A percentile compares a stretch with the other conserved stretches of the same genome.
Conservation (phyloP, 768 basidiomycete genomes). For the Lactarius hatsudake region DNA sequence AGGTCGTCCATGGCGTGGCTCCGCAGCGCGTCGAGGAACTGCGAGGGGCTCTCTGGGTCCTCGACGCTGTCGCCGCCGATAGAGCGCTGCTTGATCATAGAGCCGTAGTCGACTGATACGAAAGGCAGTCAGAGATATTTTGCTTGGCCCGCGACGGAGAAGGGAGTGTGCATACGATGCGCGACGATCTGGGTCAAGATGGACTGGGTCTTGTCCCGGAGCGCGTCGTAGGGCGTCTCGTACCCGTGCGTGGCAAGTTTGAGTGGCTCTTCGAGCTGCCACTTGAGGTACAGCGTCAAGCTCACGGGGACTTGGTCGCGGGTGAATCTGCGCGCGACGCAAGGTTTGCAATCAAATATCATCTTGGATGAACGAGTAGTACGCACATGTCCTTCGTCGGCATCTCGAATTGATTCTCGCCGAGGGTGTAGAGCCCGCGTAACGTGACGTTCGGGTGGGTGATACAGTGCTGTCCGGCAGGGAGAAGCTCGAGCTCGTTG, state of each 20-base stretch:
- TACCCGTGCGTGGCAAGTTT: conserved; percentile 82
- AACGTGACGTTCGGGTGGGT: conserved; percentile 82
- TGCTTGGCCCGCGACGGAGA: conserved; percentile 20
- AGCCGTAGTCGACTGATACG: conserved; percentile 47
- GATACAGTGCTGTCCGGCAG: conserved; percentile 81
- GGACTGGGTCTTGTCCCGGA: conserved; percentile 80
- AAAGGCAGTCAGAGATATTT: neutral
- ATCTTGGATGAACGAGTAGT: neutral
- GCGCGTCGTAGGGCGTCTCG: conserved; percentile 75
- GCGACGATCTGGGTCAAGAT: conserved; percentile 85
- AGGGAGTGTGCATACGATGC: conserved; percentile 57
- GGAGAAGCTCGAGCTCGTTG: conserved; percentile 72
- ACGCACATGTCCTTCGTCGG: conserved; percentile 83
- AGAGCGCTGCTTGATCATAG: conserved; percentile 77
- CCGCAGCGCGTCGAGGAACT: conserved; percentile 78
- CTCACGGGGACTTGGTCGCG: conserved; percentile 85
- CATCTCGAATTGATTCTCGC: conserved; percentile 84
- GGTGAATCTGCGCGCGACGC: conserved; percentile 53
- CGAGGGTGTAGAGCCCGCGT: conserved; percentile 74
- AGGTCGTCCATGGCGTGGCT: conserved; percentile 87
- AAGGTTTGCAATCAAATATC: neutral
- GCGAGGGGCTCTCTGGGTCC: conserved; percentile 66
- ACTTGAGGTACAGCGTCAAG: conserved; percentile 81
- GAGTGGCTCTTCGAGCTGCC: conserved; percentile 54
- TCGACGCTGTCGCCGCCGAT: conserved; percentile 73